phyloP scores from a whole-genome alignment of 2,329 filamentous ascomycete genomes.

The Fusarium sp. region DNA sequence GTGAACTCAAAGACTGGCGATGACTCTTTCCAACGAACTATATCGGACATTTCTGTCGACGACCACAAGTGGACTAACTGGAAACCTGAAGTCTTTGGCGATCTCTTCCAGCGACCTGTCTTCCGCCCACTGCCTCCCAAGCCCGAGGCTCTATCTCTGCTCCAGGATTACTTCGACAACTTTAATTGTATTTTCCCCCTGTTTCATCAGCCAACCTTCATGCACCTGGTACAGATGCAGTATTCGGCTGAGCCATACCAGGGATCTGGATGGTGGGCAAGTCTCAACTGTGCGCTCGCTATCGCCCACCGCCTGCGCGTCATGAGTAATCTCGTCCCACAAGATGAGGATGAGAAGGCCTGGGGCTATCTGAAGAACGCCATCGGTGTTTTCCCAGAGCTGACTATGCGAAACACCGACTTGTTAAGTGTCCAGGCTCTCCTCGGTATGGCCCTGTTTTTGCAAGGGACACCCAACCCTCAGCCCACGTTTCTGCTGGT shows the following conservation, averaged over 20 bases:
- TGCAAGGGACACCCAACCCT: conserved; percentile 96
- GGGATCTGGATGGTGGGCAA: conserved; percentile 98
- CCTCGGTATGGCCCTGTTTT: conserved; percentile 91
- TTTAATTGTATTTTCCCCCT: conserved; percentile 99
- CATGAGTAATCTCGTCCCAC: conserved; percentile 92
- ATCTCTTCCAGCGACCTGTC: conserved; percentile 86
- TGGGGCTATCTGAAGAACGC: conserved; percentile 98
- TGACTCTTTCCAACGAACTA: conserved; percentile 93
- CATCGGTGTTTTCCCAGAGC: conserved; percentile 89
- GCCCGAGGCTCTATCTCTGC: conserved; percentile 84
- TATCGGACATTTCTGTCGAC: conserved; percentile 87
- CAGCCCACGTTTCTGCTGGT: conserved; percentile 94
- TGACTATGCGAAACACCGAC: conserved; percentile 96
- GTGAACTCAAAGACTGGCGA: conserved; percentile 99
- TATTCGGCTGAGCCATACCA: conserved; percentile 94
- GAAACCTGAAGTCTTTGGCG: conserved; percentile 97
- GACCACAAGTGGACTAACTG: conserved; percentile 97
- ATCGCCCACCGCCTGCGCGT: conserved; percentile 92
- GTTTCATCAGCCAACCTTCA: conserved; percentile 97
- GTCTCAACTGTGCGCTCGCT: conserved; percentile 92
- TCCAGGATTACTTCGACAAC: conserved; percentile 96
- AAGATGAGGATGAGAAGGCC: conserved; percentile 92
- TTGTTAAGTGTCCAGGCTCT: conserved; percentile 93
- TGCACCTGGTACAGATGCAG: conserved; percentile 94
- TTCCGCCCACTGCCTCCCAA: conserved; percentile 87